Evolutionary conservation across 140 eudicot species (phyloP), one percentile per base, ranked within the genome.

Genomic region (Erigeron philadelphicus): DNA sequence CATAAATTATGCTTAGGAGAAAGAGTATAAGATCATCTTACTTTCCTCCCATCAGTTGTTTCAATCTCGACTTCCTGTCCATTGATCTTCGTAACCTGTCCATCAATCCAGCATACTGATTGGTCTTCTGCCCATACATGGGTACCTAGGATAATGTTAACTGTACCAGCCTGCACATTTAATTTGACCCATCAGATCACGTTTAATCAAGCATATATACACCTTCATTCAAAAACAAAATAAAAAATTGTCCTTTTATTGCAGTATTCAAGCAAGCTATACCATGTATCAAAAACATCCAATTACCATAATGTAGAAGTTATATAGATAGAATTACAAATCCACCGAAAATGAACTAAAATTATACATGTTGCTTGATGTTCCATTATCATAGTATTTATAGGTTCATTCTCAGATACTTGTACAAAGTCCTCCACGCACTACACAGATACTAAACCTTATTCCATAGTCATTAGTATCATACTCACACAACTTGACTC

Each of bases 111-210:
- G 74, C 87, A 81, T 69, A 75, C 63, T 7, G 64, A 47, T 61
- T 85, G 87, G 82, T 93, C 95, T 64, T 93, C 98, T 49, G 59
- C 90, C 98, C 98, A 93, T 38, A 93, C 95, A 48, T 86, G 95
- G 72, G 90, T 76, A 50, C 98, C 96, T 73, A 81, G 83, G 62
- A 81, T 78, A 62, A 93, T 89, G 70, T 85, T 93, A 8, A 90
- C 89, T 44, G 87, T 61, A 70, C 87, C 77, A 62, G 87, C 89
- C 97, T 90, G 92, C 87, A 83, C 63, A 38, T 70, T 31, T 48
- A 75, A 58, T 72, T 71, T 63, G 40, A 70, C 57, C 59, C 46
- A 61, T 76, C 66, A 83, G 60, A 79, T 40, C 15, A 64, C 47
- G 77, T 74, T 69, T 68, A 44, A 31, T 23, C 49, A 43, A 53